Percentiles rank a stretch among this genome's conserved stretches.
Evolutionary conservation across 164 flowering plant species (phyloP).

Genomic region (Berberis vulgaris): DNA sequence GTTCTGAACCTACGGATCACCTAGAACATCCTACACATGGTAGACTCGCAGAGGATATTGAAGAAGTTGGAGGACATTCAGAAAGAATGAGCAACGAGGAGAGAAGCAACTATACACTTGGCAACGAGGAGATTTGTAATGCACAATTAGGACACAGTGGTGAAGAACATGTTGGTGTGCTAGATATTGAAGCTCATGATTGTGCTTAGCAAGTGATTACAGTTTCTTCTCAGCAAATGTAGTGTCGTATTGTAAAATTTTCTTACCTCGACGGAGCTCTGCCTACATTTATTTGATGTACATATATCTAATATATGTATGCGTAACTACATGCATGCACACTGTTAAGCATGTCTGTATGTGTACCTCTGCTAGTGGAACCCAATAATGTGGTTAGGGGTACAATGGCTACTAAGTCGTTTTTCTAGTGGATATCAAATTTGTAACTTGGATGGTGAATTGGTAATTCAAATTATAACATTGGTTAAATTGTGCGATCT

Average conservation of each 20-base stretch:
- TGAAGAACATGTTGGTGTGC: not conserved
- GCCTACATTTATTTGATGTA: not conserved
- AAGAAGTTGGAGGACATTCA: not conserved
- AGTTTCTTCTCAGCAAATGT: not conserved
- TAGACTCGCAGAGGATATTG: not conserved
- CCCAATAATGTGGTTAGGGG: too few relatives aligned
- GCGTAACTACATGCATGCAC: not conserved
- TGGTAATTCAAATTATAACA: too few relatives aligned
- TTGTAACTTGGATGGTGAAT: too few relatives aligned
- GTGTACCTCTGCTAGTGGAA: not conserved
- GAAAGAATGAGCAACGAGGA: not conserved
- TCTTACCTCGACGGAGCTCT: not conserved
- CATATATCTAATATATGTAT: not conserved
- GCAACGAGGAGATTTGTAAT: not conserved
- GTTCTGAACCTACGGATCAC: constrained; percentile 8
- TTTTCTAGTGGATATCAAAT: too few relatives aligned
- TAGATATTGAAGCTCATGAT: constrained; percentile 1
- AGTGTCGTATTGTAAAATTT: not conserved
- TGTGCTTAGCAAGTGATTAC: not conserved
- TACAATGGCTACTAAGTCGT: too few relatives aligned
- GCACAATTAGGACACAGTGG: not conserved
- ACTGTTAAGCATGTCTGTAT: not conserved
- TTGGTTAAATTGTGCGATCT: too few relatives aligned
- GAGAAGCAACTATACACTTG: not conserved
- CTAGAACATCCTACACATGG: not conserved